phyloP scores from a whole-genome alignment of 2,329 filamentous ascomycete genomes.

The Fusarium kyushuense region DNA sequence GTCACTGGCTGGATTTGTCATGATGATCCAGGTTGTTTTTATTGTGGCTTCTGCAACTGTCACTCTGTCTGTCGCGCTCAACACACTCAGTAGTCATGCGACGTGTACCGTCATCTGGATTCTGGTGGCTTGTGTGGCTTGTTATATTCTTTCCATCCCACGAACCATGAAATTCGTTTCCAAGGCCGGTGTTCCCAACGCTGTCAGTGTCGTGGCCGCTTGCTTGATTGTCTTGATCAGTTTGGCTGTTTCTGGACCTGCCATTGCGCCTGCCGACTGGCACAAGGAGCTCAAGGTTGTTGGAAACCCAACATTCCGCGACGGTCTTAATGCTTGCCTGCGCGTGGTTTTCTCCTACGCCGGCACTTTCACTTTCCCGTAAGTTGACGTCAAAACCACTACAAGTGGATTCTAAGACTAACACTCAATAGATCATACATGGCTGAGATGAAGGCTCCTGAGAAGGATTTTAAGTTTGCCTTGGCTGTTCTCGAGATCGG shows the following conservation, averaged over 20 bases:
- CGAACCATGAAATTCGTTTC: slow-evolving; percentile 46
- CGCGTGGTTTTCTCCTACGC: slow-evolving; percentile 46
- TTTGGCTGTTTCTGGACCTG: slow-evolving; percentile 35
- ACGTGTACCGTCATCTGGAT: slow-evolving; percentile 42
- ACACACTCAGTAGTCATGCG: slow-evolving; percentile 40
- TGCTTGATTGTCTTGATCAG: slow-evolving; percentile 41
- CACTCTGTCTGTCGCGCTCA: slow-evolving; percentile 38
- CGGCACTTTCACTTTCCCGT: slow-evolving; percentile 47
- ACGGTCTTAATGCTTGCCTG: slow-evolving; percentile 43
- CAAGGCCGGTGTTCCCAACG: slow-evolving; percentile 40
- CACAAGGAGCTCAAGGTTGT: slow-evolving; percentile 36
- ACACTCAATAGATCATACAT: slow-evolving; percentile 27
- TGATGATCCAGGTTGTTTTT: slow-evolving; percentile 44
- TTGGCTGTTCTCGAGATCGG: slow-evolving; percentile 42
- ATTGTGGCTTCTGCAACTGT: slow-evolving; percentile 40
- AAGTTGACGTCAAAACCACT: fast-evolving
- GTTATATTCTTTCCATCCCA: slow-evolving; percentile 35
- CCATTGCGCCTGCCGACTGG: slow-evolving; percentile 35
- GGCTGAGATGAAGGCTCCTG: slow-evolving; percentile 44
- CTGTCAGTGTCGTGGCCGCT: slow-evolving; percentile 37
- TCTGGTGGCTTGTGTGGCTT: slow-evolving; percentile 31
- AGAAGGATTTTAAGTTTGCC: slow-evolving; percentile 41
- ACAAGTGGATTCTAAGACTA: fast-evolving
- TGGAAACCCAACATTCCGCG: slow-evolving; percentile 39
- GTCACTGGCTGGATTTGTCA: slow-evolving; percentile 35